Conservation (phyloP, 2,329 filamentous ascomycete genomes). For the Septoria linicola region DNA sequence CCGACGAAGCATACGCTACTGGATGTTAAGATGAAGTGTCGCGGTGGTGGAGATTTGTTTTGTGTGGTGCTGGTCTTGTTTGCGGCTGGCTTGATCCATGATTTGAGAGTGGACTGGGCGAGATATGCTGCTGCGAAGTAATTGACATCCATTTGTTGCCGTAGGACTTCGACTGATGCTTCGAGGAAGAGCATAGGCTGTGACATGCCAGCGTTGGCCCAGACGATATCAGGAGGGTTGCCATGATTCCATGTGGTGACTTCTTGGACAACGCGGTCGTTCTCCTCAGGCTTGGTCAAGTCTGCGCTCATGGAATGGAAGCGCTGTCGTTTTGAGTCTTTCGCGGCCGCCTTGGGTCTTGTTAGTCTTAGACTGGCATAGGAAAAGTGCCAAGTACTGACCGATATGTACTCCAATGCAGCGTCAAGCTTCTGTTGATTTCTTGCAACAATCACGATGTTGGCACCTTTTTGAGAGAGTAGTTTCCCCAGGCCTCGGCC, state of each 20-base stretch:
- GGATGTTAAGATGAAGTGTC: conserved; percentile 85
- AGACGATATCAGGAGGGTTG: conserved; percentile 75
- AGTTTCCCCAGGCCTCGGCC: conserved; percentile 72
- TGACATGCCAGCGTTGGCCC: conserved; percentile 80
- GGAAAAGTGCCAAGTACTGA: conserved; percentile 37
- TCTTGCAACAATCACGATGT: conserved; percentile 80
- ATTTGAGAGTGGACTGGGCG: conserved; percentile 72
- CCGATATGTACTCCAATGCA: conserved; percentile 65
- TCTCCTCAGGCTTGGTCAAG: conserved; percentile 69
- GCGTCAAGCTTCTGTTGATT: conserved; percentile 70
- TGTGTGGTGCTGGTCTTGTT: conserved; percentile 31
- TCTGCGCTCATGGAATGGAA: conserved; percentile 86
- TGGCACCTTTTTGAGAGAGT: conserved; percentile 79
- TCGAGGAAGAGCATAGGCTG: conserved; percentile 76
- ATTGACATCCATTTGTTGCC: conserved; percentile 86
- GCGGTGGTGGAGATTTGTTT: conserved; percentile 45
- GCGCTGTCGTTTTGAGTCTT: conserved; percentile 64
- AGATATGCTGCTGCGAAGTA: conserved; percentile 87
- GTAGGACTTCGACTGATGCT: conserved; percentile 63
- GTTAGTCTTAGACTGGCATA: conserved; percentile 1
- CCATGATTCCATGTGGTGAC: conserved; percentile 76
- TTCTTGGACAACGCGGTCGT: conserved; percentile 66
- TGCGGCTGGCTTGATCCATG: conserved; percentile 62
- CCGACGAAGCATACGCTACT: conserved; percentile 74
- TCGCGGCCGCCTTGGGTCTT: conserved; percentile 60